phyloP scores from a whole-genome alignment of 345 rosid genomes.

The Erodium maritimum region DNA sequence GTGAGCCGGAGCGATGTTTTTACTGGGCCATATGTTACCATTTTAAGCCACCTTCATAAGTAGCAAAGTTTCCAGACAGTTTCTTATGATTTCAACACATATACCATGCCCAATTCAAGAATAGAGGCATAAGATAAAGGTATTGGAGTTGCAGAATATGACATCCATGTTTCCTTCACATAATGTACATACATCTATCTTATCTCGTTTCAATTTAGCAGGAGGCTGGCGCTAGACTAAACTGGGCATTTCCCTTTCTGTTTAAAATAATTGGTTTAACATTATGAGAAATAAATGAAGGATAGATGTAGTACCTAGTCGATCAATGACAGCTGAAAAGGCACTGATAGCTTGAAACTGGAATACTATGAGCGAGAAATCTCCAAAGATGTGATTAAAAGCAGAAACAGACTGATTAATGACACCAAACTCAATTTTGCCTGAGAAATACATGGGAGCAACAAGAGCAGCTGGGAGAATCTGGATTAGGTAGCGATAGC shows the following conservation, averaged over 20 bases:
- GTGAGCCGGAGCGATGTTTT: not conserved
- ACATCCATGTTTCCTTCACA: not conserved
- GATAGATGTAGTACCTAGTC: conserved; percentile 52
- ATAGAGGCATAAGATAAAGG: too few relatives aligned
- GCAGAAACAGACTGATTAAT: conserved; percentile 96
- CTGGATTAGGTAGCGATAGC: conserved; percentile 92
- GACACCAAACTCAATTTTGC: conserved; percentile 97
- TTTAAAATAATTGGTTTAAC: not conserved
- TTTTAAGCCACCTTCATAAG: too few relatives aligned
- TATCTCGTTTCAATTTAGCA: not conserved
- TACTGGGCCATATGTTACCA: not conserved
- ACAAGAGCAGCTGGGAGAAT: conserved; percentile 96
- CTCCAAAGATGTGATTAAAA: conserved; percentile 91
- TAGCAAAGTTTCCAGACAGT: too few relatives aligned
- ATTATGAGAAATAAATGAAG: not conserved
- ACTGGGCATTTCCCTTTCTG: not conserved
- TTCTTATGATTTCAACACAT: not conserved
- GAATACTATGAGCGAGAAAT: conserved; percentile 80
- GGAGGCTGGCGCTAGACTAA: not conserved
- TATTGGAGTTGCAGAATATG: not conserved
- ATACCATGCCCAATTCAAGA: not conserved
- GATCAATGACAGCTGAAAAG: conserved; percentile 94
- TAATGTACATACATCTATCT: not conserved
- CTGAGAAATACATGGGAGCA: conserved; percentile 97
- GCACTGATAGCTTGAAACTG: conserved; percentile 97